These are phyloP conservation scores for Sanghuangporus weigelae DNA, from an alignment of 1,284 basidiomycete species.

Conservation along the genomic window DNA sequence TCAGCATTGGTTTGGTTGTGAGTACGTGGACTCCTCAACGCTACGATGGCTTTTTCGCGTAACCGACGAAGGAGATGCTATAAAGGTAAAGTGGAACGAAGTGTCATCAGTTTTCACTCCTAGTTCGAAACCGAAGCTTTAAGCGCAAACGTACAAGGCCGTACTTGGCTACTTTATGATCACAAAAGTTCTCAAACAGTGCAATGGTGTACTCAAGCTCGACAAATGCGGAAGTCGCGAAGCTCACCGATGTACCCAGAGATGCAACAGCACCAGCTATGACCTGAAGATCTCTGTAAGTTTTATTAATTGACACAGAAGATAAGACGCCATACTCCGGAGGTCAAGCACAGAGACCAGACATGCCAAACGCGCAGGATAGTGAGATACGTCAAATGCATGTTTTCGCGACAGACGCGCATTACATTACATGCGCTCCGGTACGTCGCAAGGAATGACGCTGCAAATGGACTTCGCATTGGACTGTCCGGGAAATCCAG, in stretches of 20 bases:
- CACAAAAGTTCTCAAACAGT: not conserved
- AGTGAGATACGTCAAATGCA: not conserved
- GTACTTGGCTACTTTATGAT: conserved; percentile 3
- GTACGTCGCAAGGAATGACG: conserved; percentile 19
- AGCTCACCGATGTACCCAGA: conserved; percentile 13
- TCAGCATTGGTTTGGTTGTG: not conserved
- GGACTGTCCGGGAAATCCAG: conserved; percentile 19
- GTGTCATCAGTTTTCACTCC: no score
- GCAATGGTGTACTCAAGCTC: conserved; percentile 14
- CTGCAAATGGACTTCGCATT: conserved; percentile 18
- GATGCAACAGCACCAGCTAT: conserved; percentile 20
- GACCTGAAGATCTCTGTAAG: not conserved
- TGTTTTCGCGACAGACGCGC: not conserved
- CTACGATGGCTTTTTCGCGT: not conserved
- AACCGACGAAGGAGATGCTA: conserved; percentile 7
- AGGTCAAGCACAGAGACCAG: conserved; percentile 3
- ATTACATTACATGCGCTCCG: conserved; percentile 13
- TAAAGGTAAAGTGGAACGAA: not conserved
- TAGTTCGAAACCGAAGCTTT: no score
- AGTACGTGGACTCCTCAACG: not conserved
- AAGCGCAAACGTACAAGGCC: conserved; percentile 3
- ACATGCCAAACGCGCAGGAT: conserved; percentile 10
- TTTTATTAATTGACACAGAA: not conserved
- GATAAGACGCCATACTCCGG: not conserved
- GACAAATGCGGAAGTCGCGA: conserved; percentile 18